Base-by-base conservation (phyloP, 2,329 filamentous ascomycete species). In the Aspergillus sp. region DNA sequence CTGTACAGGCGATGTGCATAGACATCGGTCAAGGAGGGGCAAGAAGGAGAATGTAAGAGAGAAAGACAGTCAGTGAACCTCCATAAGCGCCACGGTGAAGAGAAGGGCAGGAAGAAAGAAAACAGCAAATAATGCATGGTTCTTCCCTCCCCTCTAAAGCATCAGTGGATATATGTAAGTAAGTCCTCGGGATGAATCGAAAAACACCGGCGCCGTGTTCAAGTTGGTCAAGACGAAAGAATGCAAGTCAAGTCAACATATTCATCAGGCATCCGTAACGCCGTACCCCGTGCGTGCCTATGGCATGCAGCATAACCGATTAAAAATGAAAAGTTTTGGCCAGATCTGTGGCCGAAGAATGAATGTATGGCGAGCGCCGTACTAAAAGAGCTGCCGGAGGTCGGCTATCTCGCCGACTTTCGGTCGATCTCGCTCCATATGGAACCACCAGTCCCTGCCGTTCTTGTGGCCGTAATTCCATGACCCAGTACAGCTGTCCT, bases 371-470 rank as follows among this genome's bases (percentile, higher is more conserved):
- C n/a, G n/a, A n/a, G n/a, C n/a, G n/a, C n/a, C n/a, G n/a, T n/a
- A n/a, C 51, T 42, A 61, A 30, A 62, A 60, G 24, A 62, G 53
- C 32, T 48, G 47, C 36, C 52, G 52, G 16, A 52, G 34, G 20
- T 54, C 48, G 32, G 59, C 47, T 26, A 55, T 41, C 25, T 60
- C 53, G 8, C 48, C 38, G 22, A 50, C 51, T 19, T 45, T 44
- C 8, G 55, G 53, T 22, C 58, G 57, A 37, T 64, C 61, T 25
- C 61, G 53, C 43, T 65, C 61, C 46, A 62, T 55, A 36, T 65
- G 61, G 36, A 55, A 60, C 61, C 61, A 64, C 61, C 61, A 65
- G 15, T 64, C 61, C 24, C 60, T 55, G 15, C 60, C 60, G 25
- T 32, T 45, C 34, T 54, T 58, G 39, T 63, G 58, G 12, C 47